Base-by-base conservation (phyloP, 2,329 filamentous ascomycete species). In the Geosmithia flava region DNA sequence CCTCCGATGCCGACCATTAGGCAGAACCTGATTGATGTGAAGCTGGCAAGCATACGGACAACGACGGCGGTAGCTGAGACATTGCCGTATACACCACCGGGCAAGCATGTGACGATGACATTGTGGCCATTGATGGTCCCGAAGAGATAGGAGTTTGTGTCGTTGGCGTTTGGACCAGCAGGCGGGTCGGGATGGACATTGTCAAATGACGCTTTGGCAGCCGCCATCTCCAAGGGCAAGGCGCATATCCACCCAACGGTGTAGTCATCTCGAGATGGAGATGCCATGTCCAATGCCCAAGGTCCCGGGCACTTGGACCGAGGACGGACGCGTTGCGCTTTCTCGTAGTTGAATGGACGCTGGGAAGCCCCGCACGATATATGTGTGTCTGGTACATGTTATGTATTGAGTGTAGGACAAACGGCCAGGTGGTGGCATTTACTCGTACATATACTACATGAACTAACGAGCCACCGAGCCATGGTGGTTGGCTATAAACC, bases 61-160 rank as follows among this genome's bases (percentile, higher is more conserved):
- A 59, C 61, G 1, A 67, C 58, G 0, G 44, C 48, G 15, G 61
- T 53, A 11, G 64, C 62, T 7, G 60, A 58, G 10, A 44, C 51
- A 20, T 46, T 60, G 2, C 63, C 63, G 29, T 56, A 57, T 33
- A 56, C 53, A 1, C 63, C 61, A n/a, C 55, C 51, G 4, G 64
- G 63, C 2, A 66, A 47, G 44, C 52, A 52, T 1, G 56, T 58
- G 23, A 65, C 54, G 13, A 63, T 58, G 17, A 63, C 56, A 33
- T 61, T 61, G 44, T 65, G 61, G 1, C 44, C 45, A 0, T 55
- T 52, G 23, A 65, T 56, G 5, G 46, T 45, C 11, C 47, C 47
- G 8, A 48, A 23, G 27, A 16, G 33, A 16, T 48, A 48, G 46
- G 8, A 15, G 39, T 15, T 42, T 2, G 7, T 16, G 23, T 47